Percentiles rank a stretch among this genome's conserved stretches.
phyloP scores from a whole-genome alignment of 2,329 filamentous ascomycete species.

The Monilinia fructicola region DNA sequence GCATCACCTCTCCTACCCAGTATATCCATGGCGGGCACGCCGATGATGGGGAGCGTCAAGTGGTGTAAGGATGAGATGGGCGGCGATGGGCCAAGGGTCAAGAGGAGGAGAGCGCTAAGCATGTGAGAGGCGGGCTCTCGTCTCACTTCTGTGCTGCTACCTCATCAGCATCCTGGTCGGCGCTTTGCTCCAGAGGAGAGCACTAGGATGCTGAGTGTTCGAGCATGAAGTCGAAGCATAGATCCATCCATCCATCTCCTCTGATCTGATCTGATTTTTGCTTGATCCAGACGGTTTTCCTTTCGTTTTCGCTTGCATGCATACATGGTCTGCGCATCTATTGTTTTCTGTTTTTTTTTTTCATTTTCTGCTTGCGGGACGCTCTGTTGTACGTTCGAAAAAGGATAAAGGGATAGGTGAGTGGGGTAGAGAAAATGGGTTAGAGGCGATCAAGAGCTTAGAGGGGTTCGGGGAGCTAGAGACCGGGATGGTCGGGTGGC shows the following conservation, averaged over 20 bases:
- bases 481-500: neutral
- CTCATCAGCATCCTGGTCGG: neutral
- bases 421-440: neutral
- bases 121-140: slow-evolving; percentile 27
- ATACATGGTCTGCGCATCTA: slow-evolving; percentile 9
- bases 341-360: neutral
- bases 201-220: too few relatives aligned
- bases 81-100: slow-evolving; percentile 41
- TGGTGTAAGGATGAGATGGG: slow-evolving; percentile 19
- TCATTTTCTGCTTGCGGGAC: neutral
- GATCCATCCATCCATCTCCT: neutral
- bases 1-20: neutral
- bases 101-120: slow-evolving; percentile 46
- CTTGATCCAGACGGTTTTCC: neutral
- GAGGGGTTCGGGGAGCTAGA: neutral
- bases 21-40: neutral
- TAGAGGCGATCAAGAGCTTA: neutral
- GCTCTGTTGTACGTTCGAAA: neutral
- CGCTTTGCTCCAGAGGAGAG: neutral
- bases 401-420: neutral
- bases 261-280: neutral
- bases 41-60: neutral
- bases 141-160: neutral
- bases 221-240: too few relatives aligned
- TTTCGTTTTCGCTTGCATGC: neutral